Evolutionary conservation across 2,329 filamentous ascomycete genomes (phyloP), one percentile per base, ranked within the genome.

Genomic region (Penicillium sp.): DNA sequence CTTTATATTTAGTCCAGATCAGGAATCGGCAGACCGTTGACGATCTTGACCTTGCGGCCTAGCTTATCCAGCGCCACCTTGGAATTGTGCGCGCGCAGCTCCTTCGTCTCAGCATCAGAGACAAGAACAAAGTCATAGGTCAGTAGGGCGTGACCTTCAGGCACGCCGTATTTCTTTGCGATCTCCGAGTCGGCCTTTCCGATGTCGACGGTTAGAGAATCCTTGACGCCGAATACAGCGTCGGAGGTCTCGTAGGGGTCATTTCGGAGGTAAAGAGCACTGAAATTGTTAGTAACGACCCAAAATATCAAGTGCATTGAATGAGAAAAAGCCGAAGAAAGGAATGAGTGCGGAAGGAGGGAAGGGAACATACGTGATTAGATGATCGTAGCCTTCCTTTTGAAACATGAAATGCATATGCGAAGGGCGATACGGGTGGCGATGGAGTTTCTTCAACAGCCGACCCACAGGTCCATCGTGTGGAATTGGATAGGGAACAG

Each of bases 401-500:
- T 87, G 85, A 75, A 96, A 92, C 89, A 95, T 94, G 66, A 94
- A 94, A 72, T 94, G 90, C 80, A 93, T 83, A 72, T 94, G 90
- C 18, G 86, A 84, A 1, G 90, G 91, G 48, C 91, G 77, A 77
- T 86, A 92, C 52, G 86, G 85, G 75, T 94, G 91, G n/a, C 91
- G 78, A n/a, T 82, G 80, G 64, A 94, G 69, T 65, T 76, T 71
- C 68, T 78, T 75, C 64, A 94, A 74, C 62, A 94, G 70, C 72
- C 86, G 84, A 0, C 90, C 92, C 1, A 96, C 91, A 0, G 92
- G 91, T 8, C 90, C 90, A 73, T 96, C 91, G 64, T 90, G 81
- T 1, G 91, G 90, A 65, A 95, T 94, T 0, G 90, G 88, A 73
- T 96, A 96, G 49, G 88, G 86, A 54, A 96, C 91, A 0, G 92